These are phyloP conservation scores for Globisporangium rhizosaccharum DNA, from an alignment of 352 stramenopile species.

Conservation along the genomic window DNA sequence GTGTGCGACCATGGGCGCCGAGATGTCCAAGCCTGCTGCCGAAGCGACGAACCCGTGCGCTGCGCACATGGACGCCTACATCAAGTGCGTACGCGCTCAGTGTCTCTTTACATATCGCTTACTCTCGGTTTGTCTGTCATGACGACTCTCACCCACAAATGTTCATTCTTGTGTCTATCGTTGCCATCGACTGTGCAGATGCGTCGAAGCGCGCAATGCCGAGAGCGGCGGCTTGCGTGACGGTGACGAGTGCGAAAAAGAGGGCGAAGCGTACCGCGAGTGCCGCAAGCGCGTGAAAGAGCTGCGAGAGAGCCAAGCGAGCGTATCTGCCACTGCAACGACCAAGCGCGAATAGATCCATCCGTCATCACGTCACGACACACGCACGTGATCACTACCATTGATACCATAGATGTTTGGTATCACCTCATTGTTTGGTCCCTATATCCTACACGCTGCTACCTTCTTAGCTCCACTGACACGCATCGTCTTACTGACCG, in stretches of 20 bases:
- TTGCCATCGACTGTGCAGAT: constrained; percentile 21
- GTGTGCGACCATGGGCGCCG: constrained; percentile 38
- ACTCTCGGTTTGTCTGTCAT: neutral
- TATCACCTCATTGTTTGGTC: too few species aligned
- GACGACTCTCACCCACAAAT: neutral
- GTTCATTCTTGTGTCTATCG: neutral
- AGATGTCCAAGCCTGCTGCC: constrained; percentile 42
- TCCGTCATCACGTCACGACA: neutral
- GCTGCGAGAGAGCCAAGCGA: constrained; percentile 20
- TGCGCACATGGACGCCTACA: constrained; percentile 58
- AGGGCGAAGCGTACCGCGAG: constrained; percentile 58
- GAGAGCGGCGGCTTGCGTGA: constrained; percentile 60
- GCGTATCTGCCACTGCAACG: constrained; percentile 6
- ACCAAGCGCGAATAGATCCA: neutral
- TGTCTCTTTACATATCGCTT: neutral
- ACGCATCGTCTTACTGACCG: too few species aligned
- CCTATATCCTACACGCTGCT: too few species aligned
- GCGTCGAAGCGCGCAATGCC: constrained; percentile 50
- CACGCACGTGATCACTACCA: neutral
- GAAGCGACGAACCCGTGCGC: constrained; percentile 40
- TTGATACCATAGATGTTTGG: neutral
- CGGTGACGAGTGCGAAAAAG: constrained; percentile 62
- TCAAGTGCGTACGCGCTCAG: constrained; percentile 48
- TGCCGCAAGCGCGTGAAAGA: constrained; percentile 46
- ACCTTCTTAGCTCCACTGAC: too few species aligned